A percentile compares a stretch with the other conserved stretches of the same genome.
Conservation (phyloP, 352 stramenopile species). For the Phytophthora tentaculata region DNA sequence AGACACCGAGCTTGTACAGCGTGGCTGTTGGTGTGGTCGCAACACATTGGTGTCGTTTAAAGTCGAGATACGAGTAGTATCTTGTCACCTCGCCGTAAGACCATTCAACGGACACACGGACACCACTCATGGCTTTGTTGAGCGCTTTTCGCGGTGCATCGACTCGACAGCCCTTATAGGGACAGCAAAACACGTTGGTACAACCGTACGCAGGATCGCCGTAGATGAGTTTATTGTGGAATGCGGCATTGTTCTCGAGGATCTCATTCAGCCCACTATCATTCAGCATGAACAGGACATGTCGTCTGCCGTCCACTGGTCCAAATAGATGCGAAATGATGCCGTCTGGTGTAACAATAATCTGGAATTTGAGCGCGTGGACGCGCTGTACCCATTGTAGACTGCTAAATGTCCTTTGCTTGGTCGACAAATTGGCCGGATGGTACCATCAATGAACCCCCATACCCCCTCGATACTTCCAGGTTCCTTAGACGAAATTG, state of each 20-base stretch:
- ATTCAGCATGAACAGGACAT: slow-evolving; percentile 13
- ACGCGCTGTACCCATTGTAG: slow-evolving; percentile 20
- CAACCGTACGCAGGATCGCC: background rate
- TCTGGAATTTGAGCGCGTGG: slow-evolving; percentile 14
- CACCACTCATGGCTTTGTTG: background rate
- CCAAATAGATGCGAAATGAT: slow-evolving; percentile 15
- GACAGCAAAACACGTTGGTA: background rate
- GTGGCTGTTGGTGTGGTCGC: background rate
- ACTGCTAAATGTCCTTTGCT: slow-evolving; percentile 12
- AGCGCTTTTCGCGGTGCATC: background rate
- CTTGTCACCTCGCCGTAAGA: background rate
- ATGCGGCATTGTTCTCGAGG: background rate
- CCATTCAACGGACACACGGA: background rate
- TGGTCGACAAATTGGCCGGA: slow-evolving; percentile 18
- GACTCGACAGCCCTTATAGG: background rate
- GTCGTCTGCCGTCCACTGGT: slow-evolving; percentile 1
- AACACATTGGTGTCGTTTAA: background rate
- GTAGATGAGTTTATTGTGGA: too few species aligned
- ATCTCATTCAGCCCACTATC: background rate
- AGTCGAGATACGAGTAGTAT: background rate
- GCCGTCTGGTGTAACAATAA: slow-evolving; percentile 4
- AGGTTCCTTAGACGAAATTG: slow-evolving; percentile 1
- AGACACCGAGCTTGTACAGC: too few species aligned
- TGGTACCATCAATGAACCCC: slow-evolving; percentile 17
- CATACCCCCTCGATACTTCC: slow-evolving; percentile 1